Evolutionary conservation across 805 yeast species (phyloP).

Genomic region (Limtongia smithiae): DNA sequence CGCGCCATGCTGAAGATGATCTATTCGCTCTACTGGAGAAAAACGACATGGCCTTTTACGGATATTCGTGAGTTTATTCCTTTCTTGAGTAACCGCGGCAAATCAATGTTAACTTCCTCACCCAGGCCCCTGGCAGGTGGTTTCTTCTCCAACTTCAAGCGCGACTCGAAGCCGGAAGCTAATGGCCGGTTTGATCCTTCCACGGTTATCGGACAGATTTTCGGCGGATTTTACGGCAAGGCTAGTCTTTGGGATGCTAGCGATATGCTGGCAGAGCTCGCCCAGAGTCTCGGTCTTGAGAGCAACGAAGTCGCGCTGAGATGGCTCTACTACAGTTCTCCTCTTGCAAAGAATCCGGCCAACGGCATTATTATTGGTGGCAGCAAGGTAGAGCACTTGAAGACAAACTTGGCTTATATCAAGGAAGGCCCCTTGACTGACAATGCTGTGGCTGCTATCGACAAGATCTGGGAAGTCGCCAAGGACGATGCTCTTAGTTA

Average conservation of each 20-base stretch:
- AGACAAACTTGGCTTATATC: slow-evolving; percentile 26
- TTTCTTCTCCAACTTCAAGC: slow-evolving; percentile 9
- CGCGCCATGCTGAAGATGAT: slow-evolving; percentile 26
- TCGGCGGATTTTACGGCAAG: neutral
- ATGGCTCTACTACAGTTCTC: slow-evolving; percentile 31
- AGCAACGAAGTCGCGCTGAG: slow-evolving; percentile 21
- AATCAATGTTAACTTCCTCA: too few species aligned
- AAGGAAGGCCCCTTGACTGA: slow-evolving; percentile 30
- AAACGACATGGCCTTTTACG: neutral
- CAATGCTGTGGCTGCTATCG: slow-evolving; percentile 27
- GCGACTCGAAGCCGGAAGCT: neutral
- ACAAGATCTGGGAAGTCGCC: slow-evolving; percentile 1
- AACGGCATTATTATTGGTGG: slow-evolving; percentile 32
- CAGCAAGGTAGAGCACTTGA: slow-evolving; percentile 24
- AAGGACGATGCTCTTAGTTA: neutral
- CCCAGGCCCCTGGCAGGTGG: slow-evolving; percentile 11
- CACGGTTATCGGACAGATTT: neutral
- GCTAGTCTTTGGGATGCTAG: slow-evolving; percentile 6
- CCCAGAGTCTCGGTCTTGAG: slow-evolving; percentile 1
- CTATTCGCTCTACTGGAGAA: slow-evolving; percentile 9
- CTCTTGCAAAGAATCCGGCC: slow-evolving; percentile 22
- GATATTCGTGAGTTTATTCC: neutral
- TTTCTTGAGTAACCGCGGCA: too few species aligned
- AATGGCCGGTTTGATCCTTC: slow-evolving; percentile 10
- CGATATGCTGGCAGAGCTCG: slow-evolving; percentile 2